These are phyloP conservation scores for Mycosphaerelloides madeirae DNA, from an alignment of 2,329 filamentous ascomycete species.

Conservation along the genomic window DNA sequence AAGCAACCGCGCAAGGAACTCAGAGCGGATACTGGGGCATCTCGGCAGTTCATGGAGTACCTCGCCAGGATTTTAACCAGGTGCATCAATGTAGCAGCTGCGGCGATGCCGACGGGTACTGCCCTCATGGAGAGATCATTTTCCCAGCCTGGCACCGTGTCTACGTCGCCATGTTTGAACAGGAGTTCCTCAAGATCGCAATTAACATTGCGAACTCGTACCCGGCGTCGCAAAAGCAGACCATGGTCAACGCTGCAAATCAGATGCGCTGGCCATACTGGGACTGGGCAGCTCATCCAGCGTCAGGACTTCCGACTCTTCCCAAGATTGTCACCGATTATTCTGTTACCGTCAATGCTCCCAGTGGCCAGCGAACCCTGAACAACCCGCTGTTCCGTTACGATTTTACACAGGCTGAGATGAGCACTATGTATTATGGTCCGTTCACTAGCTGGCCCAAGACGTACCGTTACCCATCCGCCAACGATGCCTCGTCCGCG, in stretches of 20 bases:
- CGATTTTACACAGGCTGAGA: conserved; percentile 15
- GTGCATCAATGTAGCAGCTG: conserved; percentile 20
- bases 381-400: conserved; percentile 29
- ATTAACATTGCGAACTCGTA: conserved; percentile 17
- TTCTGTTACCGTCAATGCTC: conserved; percentile 21
- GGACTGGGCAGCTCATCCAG: conserved; percentile 25
- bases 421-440: conserved; percentile 15
- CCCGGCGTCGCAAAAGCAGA: conserved; percentile 6
- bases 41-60: conserved; percentile 26
- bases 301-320: conserved; percentile 9
- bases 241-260: conserved; percentile 19
- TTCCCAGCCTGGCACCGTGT: conserved; percentile 28
- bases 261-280: conserved; percentile 26
- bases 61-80: conserved; percentile 19
- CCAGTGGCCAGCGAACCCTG: conserved; percentile 16
- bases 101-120: conserved; percentile 23
- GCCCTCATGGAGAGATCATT: conserved; percentile 23
- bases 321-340: conserved; percentile 21
- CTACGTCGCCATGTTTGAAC: conserved; percentile 27
- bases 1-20: conserved; percentile 3
- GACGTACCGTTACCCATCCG: conserved; percentile 25
- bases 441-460: conserved; percentile 21
- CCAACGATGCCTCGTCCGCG: conserved; percentile 15
- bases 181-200: conserved; percentile 22
- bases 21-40: conserved; percentile 19